Base-by-base conservation (phyloP, 768 basidiomycete genomes). In the Exidia glandulosa region DNA sequence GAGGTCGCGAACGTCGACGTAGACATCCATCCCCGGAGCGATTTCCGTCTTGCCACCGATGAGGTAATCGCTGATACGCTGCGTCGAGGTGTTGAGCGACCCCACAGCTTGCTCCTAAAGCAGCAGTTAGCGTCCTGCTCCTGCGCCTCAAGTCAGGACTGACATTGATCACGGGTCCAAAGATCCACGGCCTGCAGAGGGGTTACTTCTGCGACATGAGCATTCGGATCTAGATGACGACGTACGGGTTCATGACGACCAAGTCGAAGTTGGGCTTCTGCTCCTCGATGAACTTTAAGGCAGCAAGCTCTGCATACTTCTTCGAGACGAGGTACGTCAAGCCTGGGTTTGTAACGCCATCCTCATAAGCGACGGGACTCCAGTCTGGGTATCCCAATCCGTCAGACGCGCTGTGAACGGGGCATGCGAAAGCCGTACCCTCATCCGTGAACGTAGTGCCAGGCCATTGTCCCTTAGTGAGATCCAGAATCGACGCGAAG, bases 1-100 rank as follows among this genome's bases (percentile, higher is more conserved):
- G 36, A 82, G 66, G 65, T 84, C 83, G 5, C 82, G 76, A 5
- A 83, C 82, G 57, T 84, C 80, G 27, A 80, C 66, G 74, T 76
- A 81, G 16, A 10, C 27, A 14, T 29, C 27, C 27, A 14, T 54
- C 25, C 14, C 30, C 16, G 14, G 50, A 13, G 25, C 14, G 50
- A 54, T 31, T 32, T 25, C 25, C 7, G 25, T 19, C 3, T 23
- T 12, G 23, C 6, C 10, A 5, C 50, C 50, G 10, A 27, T 14
- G 10, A 54, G 2, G 30, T 6, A 19, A 14, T 54, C 27, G 27
- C 50, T 29, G 25, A 54, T 27, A 14, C 25, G 27, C 1, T 31
- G 10, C 7, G 25, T 54, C 6, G 50, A 54, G 25, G 50, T 54
- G 50, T 54, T 54, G 27, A 54, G 50, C 10, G 27, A 29, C 14